A percentile compares a stretch with the other conserved stretches of the same genome.
These are phyloP conservation scores for Austroboletus festivus DNA, from an alignment of 768 basidiomycete genomes.

Conservation along the genomic window DNA sequence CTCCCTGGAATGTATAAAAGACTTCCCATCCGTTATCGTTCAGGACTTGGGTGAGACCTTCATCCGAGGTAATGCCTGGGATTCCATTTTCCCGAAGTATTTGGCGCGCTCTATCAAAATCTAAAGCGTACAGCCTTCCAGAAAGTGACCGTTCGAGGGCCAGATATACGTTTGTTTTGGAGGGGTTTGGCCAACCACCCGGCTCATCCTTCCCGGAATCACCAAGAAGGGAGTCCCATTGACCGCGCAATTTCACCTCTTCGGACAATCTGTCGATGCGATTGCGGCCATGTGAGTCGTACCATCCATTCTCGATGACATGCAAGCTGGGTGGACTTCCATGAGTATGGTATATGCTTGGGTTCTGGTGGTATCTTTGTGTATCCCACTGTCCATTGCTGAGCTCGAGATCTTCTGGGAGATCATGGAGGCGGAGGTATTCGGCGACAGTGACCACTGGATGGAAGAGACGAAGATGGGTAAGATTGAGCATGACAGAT, in stretches of 20 bases:
- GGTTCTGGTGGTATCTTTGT: slow-evolving; percentile 30
- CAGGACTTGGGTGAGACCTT: slow-evolving; percentile 28
- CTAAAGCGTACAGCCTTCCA: slow-evolving; percentile 19
- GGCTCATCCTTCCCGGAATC: slow-evolving; percentile 10
- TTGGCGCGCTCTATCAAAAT: slow-evolving; percentile 22
- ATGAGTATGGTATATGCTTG: slow-evolving; percentile 26
- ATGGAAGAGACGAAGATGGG: slow-evolving; percentile 36
- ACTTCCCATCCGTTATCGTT: slow-evolving; percentile 36
- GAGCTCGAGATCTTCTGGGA: slow-evolving; percentile 33
- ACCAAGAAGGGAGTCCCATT: slow-evolving; percentile 22
- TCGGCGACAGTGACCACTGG: slow-evolving; percentile 42
- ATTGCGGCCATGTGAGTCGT: slow-evolving; percentile 35
- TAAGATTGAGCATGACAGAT: slow-evolving; percentile 41
- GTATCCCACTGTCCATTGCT: slow-evolving; percentile 40
- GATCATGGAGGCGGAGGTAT: slow-evolving; percentile 40
- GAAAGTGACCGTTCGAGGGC: slow-evolving; percentile 17
- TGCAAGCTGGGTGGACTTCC: slow-evolving; percentile 27
- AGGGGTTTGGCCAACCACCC: slow-evolving; percentile 24
- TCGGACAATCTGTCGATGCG: slow-evolving; percentile 38
- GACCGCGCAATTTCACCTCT: slow-evolving; percentile 32
- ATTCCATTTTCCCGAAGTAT: slow-evolving; percentile 16
- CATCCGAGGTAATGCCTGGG: slow-evolving; percentile 21
- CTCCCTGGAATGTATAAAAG: slow-evolving; percentile 38
- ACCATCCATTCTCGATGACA: slow-evolving; percentile 39
- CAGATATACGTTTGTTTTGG: slow-evolving; percentile 18